These are phyloP conservation scores for Cucurbita pepo DNA, from an alignment of 306 rosid genomes.

Conservation along the genomic window DNA sequence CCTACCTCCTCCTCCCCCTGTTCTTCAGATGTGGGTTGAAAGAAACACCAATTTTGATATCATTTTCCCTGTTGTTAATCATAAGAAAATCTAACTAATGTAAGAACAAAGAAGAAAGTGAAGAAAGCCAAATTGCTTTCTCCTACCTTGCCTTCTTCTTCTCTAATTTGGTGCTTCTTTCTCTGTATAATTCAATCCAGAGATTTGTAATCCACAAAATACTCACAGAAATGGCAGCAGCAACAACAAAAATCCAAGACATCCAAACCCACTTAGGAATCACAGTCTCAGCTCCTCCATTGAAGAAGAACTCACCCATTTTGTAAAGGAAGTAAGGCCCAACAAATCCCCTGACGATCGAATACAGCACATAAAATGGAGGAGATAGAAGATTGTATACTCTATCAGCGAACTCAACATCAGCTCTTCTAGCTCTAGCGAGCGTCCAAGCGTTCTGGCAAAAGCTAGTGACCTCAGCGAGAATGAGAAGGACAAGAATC, in stretches of 20 bases:
- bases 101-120: background rate
- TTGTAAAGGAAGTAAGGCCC: slow-evolving; percentile 60
- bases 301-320: slow-evolving; percentile 34
- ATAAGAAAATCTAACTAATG: background rate
- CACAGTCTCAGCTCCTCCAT: slow-evolving; percentile 39
- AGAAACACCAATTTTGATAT: background rate
- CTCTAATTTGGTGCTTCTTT: slow-evolving; percentile 26
- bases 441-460: slow-evolving; percentile 89
- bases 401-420: slow-evolving; percentile 33
- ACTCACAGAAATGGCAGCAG: slow-evolving; percentile 57
- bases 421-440: slow-evolving; percentile 29
- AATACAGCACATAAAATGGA: slow-evolving; percentile 45
- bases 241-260: slow-evolving; percentile 67
- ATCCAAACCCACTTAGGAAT: slow-evolving; percentile 73
- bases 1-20: background rate
- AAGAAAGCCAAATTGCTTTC: background rate
- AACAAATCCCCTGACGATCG: slow-evolving; percentile 39
- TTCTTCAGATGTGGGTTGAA: background rate
- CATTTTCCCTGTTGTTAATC: background rate
- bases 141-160: slow-evolving; percentile 40
- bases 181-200: slow-evolving; percentile 48
- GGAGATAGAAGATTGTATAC: slow-evolving; percentile 37
- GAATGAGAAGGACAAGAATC: slow-evolving; percentile 38
- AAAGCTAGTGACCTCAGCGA: slow-evolving; percentile 68
- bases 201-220: slow-evolving; percentile 71